Percentiles rank a stretch among this genome's conserved stretches.
phyloP scores from a whole-genome alignment of 805 yeast genomes.

The Metschnikowia gelsemii region DNA sequence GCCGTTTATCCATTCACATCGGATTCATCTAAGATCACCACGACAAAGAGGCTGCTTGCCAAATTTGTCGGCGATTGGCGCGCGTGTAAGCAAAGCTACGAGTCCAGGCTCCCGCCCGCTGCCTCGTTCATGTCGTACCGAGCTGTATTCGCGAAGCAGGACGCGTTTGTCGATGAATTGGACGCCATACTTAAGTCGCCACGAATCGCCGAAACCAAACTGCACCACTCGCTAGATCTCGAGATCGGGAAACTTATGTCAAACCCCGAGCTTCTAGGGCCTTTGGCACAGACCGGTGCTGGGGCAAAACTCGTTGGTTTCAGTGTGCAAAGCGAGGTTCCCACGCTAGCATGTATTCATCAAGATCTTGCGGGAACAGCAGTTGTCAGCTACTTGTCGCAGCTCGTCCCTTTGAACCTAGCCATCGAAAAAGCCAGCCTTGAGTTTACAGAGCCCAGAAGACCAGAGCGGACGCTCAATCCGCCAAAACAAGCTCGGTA shows the following conservation, averaged over 20 bases:
- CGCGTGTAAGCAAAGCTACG: constrained; percentile 3
- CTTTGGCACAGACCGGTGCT: constrained; percentile 9
- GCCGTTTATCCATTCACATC: constrained; percentile 19
- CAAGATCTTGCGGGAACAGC: constrained; percentile 4
- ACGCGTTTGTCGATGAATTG: constrained; percentile 6
- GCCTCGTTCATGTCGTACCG: constrained; percentile 8
- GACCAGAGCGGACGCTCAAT: constrained; percentile 6
- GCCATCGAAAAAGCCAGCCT: constrained; percentile 6
- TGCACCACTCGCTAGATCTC: constrained; percentile 1
- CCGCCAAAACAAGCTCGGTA: constrained; percentile 1
- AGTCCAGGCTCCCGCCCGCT: constrained; percentile 15
- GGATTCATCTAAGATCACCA: constrained; percentile 6
- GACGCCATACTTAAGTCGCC: constrained; percentile 9
- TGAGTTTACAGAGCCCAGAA: constrained; percentile 5
- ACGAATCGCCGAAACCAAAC: constrained; percentile 4
- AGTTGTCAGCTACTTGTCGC: constrained; percentile 12
- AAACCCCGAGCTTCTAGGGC: constrained; percentile 11
- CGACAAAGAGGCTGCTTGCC: constrained; percentile 13
- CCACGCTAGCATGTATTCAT: constrained; percentile 10
- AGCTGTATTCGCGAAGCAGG: constrained; percentile 8
- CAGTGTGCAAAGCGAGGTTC: constrained; percentile 5
- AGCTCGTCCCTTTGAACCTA: constrained; percentile 13
- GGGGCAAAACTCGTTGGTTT: constrained; percentile 6
- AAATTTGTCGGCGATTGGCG: constrained; percentile 14
- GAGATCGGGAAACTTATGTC: neutral